phyloP scores from a whole-genome alignment of 106 monocot genomes.

The Dendrobium chrysotoxum region DNA sequence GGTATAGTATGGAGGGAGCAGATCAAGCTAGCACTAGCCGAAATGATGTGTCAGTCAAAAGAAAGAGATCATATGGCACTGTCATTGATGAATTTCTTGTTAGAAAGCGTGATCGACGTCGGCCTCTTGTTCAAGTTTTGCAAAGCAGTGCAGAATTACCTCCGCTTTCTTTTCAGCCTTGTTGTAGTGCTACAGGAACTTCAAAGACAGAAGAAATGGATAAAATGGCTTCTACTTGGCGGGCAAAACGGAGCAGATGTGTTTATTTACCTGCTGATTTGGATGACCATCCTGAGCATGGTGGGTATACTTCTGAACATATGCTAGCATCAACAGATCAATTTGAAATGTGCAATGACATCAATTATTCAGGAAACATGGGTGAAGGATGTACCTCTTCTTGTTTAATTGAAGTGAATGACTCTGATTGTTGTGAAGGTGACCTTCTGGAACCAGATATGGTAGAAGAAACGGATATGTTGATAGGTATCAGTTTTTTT shows the following conservation, averaged over 20 bases:
- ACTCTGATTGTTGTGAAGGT: conserved; percentile 26
- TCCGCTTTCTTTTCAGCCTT: conserved; percentile 17
- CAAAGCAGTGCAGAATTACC: conserved; percentile 65
- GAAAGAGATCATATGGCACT: conserved; percentile 46
- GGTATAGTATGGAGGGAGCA: conserved; percentile 10
- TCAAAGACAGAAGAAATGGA: conserved; percentile 21
- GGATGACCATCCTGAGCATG: conserved; percentile 29
- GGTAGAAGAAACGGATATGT: not conserved
- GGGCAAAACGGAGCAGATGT: conserved; percentile 32
- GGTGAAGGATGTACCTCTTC: conserved; percentile 41
- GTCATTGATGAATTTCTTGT: conserved; percentile 42
- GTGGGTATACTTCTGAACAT: conserved; percentile 38
- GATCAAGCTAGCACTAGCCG: conserved; percentile 22
- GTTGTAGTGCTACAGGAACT: conserved; percentile 10
- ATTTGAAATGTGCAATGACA: conserved; percentile 17
- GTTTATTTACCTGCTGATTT: conserved; percentile 35
- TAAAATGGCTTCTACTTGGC: conserved; percentile 9
- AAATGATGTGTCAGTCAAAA: conserved; percentile 23
- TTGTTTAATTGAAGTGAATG: conserved; percentile 8
- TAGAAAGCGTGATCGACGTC: conserved; percentile 66
- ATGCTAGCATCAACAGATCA: conserved; percentile 24
- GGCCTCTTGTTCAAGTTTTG: conserved; percentile 69
- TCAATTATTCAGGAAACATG: conserved; percentile 22
- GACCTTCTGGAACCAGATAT: conserved; percentile 15
- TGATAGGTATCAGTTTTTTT: not conserved